phyloP scores from a whole-genome alignment of 2,329 filamentous ascomycete genomes.

The Scytalidium lignicola region DNA sequence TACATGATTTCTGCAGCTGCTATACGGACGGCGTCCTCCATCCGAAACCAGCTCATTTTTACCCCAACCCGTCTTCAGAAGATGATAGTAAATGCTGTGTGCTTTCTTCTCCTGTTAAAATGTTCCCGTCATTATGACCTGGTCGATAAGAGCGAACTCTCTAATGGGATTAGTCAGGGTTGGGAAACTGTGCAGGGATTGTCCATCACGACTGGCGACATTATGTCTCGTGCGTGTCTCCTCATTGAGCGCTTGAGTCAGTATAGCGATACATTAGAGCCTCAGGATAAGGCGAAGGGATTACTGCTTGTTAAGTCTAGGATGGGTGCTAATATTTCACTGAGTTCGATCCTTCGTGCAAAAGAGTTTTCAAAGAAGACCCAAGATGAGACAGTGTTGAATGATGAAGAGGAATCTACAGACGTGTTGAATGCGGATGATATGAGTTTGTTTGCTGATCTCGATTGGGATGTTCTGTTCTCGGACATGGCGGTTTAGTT shows the following conservation, averaged over 20 bases:
- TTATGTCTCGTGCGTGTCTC: background rate
- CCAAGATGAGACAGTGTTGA: background rate
- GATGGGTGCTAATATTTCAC: background rate
- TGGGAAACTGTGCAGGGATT: background rate
- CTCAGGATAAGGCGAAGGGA: background rate
- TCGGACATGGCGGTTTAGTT: background rate
- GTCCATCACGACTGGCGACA: background rate
- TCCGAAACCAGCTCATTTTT: background rate
- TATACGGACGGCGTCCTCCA: background rate
- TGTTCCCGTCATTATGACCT: background rate
- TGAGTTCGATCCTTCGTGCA: background rate
- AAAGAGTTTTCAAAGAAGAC: background rate
- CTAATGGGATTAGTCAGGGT: background rate
- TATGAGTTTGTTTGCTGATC: background rate
- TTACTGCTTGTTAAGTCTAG: background rate
- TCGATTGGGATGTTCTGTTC: background rate
- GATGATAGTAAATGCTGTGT: background rate
- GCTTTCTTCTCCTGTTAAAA: background rate
- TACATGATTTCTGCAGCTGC: background rate
- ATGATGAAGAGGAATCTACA: background rate
- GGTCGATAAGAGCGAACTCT: background rate
- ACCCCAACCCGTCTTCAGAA: background rate
- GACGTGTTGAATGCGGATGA: background rate
- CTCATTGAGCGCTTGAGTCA: background rate
- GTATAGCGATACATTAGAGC: background rate